Evolutionary conservation across 2,329 filamentous ascomycete genomes (phyloP), one percentile per base, ranked within the genome.

Genomic region (Cercospora zeae-maydis): DNA sequence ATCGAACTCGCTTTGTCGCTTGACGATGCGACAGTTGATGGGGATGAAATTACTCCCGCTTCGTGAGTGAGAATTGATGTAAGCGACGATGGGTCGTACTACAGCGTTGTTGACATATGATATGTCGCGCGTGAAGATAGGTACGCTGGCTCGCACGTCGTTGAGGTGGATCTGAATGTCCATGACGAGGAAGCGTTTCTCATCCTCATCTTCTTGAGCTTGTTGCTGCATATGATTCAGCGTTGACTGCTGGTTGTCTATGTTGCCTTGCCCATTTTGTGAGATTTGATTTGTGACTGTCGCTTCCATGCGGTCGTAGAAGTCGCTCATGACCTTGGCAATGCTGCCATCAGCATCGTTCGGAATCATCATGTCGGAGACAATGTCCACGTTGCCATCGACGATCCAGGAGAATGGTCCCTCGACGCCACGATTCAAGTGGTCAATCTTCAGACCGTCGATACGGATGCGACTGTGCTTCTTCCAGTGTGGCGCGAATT

Each of bases 351-450:
- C 91, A 42, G 87, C 86, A 59, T 98, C 95, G 33, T 87, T 86
- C 0, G 95, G 95, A 65, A 99, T 91, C 86, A 96, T 93, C 67
- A 99, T 88, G 72, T 99, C 95, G 6, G 95, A 90, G 13, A 98
- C 88, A 65, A 99, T 96, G 74, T 99, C 95, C 42, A 99, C 92
- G 66, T 95, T 96, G 34, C 95, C 95, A 77, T 98, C 92, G 69
- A 96, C 90, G 58, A 99, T 99, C 95, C 95, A 99, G 3, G 92
- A 93, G 75, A 99, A 97, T 0, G 93, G 93, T 0, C 95, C 95
- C 65, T 95, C 88, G 16, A 96, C 92, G 24, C 93, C 93, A 45
- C 92, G 87, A 74, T 99, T 99, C 9, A 99, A 83, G 75, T 99
- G 95, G 71, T 98, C 95, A 59, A 99, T 97, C 74, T 89, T 96